These are phyloP conservation scores for Verticillium longisporum DNA, from an alignment of 2,329 filamentous ascomycete genomes.

Conservation along the genomic window DNA sequence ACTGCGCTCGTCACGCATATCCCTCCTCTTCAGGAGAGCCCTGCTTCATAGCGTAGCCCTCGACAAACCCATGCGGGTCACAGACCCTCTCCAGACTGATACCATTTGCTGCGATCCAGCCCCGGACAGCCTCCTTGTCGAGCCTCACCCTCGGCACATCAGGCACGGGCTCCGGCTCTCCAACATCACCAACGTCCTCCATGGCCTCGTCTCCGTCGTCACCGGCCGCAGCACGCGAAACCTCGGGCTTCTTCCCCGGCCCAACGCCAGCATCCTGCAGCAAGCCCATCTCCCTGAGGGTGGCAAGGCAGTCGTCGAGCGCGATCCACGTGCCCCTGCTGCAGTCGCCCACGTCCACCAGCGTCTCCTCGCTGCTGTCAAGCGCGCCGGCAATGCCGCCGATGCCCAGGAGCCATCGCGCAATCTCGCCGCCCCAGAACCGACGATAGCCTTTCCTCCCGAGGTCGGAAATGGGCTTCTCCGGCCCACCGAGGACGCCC, in stretches of 20 bases:
- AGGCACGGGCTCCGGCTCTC: slow-evolving; percentile 15
- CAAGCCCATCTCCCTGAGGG: slow-evolving; percentile 74
- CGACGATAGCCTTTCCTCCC: slow-evolving; percentile 75
- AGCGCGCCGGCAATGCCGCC: background rate
- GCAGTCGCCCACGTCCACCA: slow-evolving; percentile 64
- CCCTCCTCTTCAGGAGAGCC: background rate
- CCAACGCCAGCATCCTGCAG: slow-evolving; percentile 50
- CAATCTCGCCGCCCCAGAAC: slow-evolving; percentile 83
- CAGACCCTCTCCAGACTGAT: slow-evolving; percentile 62
- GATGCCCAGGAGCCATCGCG: slow-evolving; percentile 52
- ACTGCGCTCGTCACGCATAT: background rate
- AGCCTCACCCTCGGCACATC: slow-evolving; percentile 41
- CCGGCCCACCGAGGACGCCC: slow-evolving; percentile 79
- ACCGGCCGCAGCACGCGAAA: slow-evolving; percentile 1
- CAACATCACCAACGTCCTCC: slow-evolving; percentile 17
- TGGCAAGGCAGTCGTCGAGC: slow-evolving; percentile 72
- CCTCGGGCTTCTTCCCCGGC: slow-evolving; percentile 29
- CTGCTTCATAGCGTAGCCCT: slow-evolving; percentile 51
- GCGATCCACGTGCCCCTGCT: slow-evolving; percentile 77
- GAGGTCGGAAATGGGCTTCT: slow-evolving; percentile 85
- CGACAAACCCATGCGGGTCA: slow-evolving; percentile 67
- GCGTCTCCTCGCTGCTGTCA: slow-evolving; percentile 25
- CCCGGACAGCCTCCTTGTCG: slow-evolving; percentile 50
- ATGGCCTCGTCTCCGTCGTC: slow-evolving; percentile 13
- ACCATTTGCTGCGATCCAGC: slow-evolving; percentile 58